Base-by-base conservation (phyloP, 1,284 basidiomycete species). In the Filobasidium uniguttulatum region DNA sequence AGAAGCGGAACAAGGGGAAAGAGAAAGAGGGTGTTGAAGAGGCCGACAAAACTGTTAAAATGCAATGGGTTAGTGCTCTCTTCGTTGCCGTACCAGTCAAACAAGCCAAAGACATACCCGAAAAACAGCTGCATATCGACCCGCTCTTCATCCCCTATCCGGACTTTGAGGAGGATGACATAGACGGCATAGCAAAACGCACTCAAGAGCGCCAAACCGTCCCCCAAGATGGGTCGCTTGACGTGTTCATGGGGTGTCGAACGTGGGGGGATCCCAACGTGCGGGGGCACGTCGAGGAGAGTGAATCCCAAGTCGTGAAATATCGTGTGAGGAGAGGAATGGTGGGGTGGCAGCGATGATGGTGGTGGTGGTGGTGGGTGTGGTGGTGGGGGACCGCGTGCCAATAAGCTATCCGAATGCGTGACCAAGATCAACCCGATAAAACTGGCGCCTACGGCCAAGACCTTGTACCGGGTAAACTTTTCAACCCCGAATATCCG, bases 81-180 rank as follows among this genome's bases (percentile, higher is more conserved):
- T 20, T 20, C 28, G 31, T 34, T 17, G 15, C 20, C 4, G 19
- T 2, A 20, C 8, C 57, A 57, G 31, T 61, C 57, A 33, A 59
- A 62, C 19, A 22, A 29, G 14, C 3, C 5, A 14, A 14, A 34
- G 48, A 66, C 71, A 56, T 47, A 67, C 63, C 89, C 89, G 59
- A 93, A 89, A 71, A 93, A 89, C 14, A 93, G 73, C 59, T 87
- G 85, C 85, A 91, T 90, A 65, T 91, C 81, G 57, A 89, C 79
- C 37, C 89, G 77, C 5, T 84, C 83, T 65, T 94, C 90, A 49
- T 78, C 76, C 35, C 77, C 78, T 37, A 94, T 84, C 53, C 79
- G 77, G 50, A 82, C 85, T 71, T 98, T 98, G 63, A 99, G 78
- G 33, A 96, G 74, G 56, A 85, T 83, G 30, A 94, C 83, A 67